Percentiles rank a stretch among this genome's conserved stretches.
These are phyloP conservation scores for Mariannaea elegans DNA, from an alignment of 2,329 filamentous ascomycete genomes.

Conservation along the genomic window DNA sequence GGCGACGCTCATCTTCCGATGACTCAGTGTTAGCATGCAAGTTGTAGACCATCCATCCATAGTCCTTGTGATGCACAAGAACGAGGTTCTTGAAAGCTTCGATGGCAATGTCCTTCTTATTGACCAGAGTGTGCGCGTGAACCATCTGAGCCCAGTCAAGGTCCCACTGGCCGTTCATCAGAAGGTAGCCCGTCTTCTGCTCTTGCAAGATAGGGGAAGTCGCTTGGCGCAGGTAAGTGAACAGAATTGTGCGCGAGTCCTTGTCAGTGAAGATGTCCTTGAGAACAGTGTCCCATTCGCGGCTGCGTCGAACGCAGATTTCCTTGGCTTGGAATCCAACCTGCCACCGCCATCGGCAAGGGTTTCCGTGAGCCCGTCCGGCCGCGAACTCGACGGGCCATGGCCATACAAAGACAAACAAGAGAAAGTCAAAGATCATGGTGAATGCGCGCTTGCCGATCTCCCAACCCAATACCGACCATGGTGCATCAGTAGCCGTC, in stretches of 20 bases:
- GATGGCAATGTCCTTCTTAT: slow-evolving; percentile 65
- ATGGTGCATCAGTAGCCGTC: slow-evolving; percentile 64
- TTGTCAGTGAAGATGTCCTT: slow-evolving; percentile 61
- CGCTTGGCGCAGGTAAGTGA: slow-evolving; percentile 71
- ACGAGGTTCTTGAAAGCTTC: slow-evolving; percentile 77
- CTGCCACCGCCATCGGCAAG: slow-evolving; percentile 75
- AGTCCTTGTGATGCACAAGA: slow-evolving; percentile 72
- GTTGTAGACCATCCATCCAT: slow-evolving; percentile 70
- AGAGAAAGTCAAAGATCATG: slow-evolving; percentile 78
- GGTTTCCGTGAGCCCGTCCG: slow-evolving; percentile 66
- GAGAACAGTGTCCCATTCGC: slow-evolving; percentile 73
- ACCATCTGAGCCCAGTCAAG: slow-evolving; percentile 87
- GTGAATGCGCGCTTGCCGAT: slow-evolving; percentile 67
- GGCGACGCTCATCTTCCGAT: slow-evolving; percentile 70
- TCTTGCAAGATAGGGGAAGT: slow-evolving; percentile 72
- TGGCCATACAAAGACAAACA: slow-evolving; percentile 73
- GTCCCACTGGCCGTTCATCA: slow-evolving; percentile 87
- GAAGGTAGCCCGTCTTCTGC: slow-evolving; percentile 86
- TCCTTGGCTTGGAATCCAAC: slow-evolving; percentile 83
- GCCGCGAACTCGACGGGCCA: slow-evolving; percentile 80
- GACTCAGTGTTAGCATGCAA: slow-evolving; percentile 65
- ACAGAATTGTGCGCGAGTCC: slow-evolving; percentile 65
- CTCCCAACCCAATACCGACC: slow-evolving; percentile 64
- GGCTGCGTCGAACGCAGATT: slow-evolving; percentile 81
- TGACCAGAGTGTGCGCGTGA: slow-evolving; percentile 73